These are phyloP conservation scores for Nannochloropsis gaditana DNA, from an alignment of 108 stramenopile species.

Conservation along the genomic window DNA sequence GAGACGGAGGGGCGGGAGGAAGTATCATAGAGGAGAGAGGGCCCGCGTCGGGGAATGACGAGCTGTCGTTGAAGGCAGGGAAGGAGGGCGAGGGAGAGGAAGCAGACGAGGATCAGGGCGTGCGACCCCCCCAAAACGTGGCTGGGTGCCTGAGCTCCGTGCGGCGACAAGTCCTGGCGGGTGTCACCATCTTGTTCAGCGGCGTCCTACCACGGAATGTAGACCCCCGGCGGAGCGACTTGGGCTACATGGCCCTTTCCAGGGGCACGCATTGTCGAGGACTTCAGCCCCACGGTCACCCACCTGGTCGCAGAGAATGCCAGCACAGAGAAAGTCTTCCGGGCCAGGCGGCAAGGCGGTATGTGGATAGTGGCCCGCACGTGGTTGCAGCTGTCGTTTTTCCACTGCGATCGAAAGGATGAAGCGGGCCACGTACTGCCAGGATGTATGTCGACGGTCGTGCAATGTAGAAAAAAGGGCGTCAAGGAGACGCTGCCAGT, in stretches of 20 bases:
- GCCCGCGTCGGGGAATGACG: not conserved
- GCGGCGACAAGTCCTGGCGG: not conserved
- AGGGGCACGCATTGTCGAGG: not conserved
- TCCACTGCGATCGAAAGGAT: not conserved
- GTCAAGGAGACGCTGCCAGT: too few relatives aligned
- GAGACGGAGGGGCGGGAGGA: too few relatives aligned
- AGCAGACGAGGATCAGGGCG: not conserved
- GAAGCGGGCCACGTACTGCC: not conserved
- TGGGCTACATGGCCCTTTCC: not conserved
- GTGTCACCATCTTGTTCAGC: constrained; percentile 9
- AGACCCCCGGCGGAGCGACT: not conserved
- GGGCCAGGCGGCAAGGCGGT: not conserved
- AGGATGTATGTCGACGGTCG: not conserved
- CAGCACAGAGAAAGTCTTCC: constrained; percentile 8
- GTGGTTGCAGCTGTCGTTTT: not conserved
- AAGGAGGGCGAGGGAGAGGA: not conserved
- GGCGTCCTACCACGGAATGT: not conserved
- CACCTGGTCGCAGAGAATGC: not conserved
- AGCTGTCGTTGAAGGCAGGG: not conserved
- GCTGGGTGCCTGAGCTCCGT: not conserved
- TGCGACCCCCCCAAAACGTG: not conserved
- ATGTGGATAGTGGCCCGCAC: not conserved
- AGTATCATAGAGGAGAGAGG: not conserved
- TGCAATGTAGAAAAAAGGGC: not conserved
- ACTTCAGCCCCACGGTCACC: not conserved